Evolutionary conservation across 495 filamentous ascomycete genomes (phyloP).

Genomic region (Trichoderma virens): DNA sequence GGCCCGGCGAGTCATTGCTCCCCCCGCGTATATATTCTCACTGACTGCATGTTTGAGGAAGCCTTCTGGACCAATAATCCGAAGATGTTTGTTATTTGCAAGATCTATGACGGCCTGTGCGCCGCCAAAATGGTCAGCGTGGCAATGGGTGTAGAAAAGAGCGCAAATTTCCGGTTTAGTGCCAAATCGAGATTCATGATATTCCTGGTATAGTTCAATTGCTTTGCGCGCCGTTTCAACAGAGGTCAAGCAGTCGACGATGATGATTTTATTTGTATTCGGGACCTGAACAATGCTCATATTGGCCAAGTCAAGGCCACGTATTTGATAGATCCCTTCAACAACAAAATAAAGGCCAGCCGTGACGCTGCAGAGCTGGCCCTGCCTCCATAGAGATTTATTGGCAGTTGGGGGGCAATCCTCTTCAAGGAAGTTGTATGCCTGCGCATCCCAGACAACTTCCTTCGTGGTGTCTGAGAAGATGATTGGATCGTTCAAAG

Average conservation of each 20-base stretch:
- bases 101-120: constrained; percentile 6
- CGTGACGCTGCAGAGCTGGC: neutral
- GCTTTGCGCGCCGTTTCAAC: constrained; percentile 5
- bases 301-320: constrained; percentile 14
- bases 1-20: constrained; percentile 13
- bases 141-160: constrained; percentile 16
- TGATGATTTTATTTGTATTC: constrained; percentile 11
- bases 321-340: constrained; percentile 5
- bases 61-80: constrained; percentile 12
- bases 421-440: neutral
- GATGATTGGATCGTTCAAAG: neutral
- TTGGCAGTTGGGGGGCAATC: neutral
- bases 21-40: constrained; percentile 16
- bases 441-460: neutral
- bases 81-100: constrained; percentile 9
- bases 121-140: constrained; percentile 16
- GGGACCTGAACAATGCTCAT: constrained; percentile 14
- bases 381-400: neutral
- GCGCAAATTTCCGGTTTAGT: neutral
- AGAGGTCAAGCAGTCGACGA: constrained; percentile 14
- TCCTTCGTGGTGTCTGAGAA: neutral
- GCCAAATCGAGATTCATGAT: neutral
- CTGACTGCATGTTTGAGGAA: constrained; percentile 14
- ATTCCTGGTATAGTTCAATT: constrained; percentile 10
- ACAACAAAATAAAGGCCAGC: neutral